A percentile compares a stretch with the other conserved stretches of the same genome.
These are phyloP conservation scores for Kluyveromyces dobzhanskii DNA, from an alignment of 805 yeast genomes.

Conservation along the genomic window DNA sequence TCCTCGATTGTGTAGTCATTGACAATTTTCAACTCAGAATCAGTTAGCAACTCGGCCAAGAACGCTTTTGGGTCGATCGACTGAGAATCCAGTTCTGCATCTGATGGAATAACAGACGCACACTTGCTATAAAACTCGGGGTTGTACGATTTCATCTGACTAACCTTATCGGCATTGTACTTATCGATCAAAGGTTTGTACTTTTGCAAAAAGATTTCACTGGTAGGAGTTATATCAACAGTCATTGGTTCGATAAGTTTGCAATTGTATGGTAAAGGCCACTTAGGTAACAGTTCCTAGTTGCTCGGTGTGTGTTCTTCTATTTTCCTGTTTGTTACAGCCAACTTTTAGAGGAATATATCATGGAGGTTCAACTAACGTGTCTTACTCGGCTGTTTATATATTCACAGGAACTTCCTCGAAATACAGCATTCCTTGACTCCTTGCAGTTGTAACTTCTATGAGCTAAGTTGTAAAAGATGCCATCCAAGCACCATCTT, in stretches of 20 bases:
- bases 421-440: no score
- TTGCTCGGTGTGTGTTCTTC: no score
- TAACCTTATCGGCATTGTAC: conserved; percentile 15
- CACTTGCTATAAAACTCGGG: conserved; percentile 16
- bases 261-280: no score
- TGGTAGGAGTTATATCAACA: not conserved
- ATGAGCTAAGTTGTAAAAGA: no score
- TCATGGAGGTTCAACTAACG: no score
- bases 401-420: no score
- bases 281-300: no score
- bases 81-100: conserved; percentile 14
- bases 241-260: not conserved
- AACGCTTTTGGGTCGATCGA: conserved; percentile 17
- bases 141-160: conserved; percentile 16
- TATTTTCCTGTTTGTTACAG: no score
- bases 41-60: conserved; percentile 13
- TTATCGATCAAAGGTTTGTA: conserved; percentile 15
- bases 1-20: conserved; percentile 35
- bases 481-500: no score
- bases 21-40: conserved; percentile 34
- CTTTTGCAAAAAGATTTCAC: conserved; percentile 6
- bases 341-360: no score
- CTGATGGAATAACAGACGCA: conserved; percentile 12
- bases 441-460: no score
- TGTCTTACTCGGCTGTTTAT: no score